Conservation (phyloP, 768 basidiomycete genomes). For the Antrodiella citrinella region DNA sequence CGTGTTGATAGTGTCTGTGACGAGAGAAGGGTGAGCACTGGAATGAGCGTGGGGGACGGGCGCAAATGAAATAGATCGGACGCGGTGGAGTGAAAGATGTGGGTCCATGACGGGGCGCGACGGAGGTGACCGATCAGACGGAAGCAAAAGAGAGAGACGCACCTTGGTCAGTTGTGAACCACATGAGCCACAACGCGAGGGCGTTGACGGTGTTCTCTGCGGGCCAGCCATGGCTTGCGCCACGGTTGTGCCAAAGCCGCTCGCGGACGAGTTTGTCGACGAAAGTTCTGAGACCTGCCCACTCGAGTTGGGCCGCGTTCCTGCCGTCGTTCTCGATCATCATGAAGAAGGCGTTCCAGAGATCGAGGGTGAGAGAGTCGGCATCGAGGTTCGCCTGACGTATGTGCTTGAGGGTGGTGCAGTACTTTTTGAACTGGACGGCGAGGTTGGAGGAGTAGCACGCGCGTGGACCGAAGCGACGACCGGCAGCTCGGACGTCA, state of each 20-base stretch:
- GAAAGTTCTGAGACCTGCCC: slow-evolving; percentile 40
- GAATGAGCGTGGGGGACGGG: neutral
- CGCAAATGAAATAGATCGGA: neutral
- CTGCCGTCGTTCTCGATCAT: slow-evolving; percentile 61
- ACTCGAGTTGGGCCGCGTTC: slow-evolving; percentile 49
- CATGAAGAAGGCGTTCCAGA: slow-evolving; percentile 48
- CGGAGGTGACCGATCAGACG: too few species aligned
- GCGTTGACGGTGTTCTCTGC: slow-evolving; percentile 39
- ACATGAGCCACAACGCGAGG: slow-evolving; percentile 55
- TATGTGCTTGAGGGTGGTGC: slow-evolving; percentile 21
- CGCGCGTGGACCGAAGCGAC: slow-evolving; percentile 38
- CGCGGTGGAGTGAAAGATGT: neutral
- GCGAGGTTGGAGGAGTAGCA: slow-evolving; percentile 31
- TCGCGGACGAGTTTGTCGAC: slow-evolving; percentile 36
- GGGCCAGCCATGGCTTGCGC: slow-evolving; percentile 45
- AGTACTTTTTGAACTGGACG: slow-evolving; percentile 33
- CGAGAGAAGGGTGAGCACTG: slow-evolving; percentile 1
- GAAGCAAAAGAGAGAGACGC: slow-evolving; percentile 14
- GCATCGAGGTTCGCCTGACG: slow-evolving; percentile 24
- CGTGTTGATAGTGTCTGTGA: slow-evolving; percentile 11
- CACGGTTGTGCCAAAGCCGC: slow-evolving; percentile 36
- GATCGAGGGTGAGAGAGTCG: slow-evolving; percentile 24
- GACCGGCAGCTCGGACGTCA: slow-evolving; percentile 40
- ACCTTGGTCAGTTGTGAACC: slow-evolving; percentile 52
- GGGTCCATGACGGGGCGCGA: neutral